These are phyloP conservation scores for Diplodia sapinea DNA, from an alignment of 2,329 filamentous ascomycete genomes.

Conservation along the genomic window DNA sequence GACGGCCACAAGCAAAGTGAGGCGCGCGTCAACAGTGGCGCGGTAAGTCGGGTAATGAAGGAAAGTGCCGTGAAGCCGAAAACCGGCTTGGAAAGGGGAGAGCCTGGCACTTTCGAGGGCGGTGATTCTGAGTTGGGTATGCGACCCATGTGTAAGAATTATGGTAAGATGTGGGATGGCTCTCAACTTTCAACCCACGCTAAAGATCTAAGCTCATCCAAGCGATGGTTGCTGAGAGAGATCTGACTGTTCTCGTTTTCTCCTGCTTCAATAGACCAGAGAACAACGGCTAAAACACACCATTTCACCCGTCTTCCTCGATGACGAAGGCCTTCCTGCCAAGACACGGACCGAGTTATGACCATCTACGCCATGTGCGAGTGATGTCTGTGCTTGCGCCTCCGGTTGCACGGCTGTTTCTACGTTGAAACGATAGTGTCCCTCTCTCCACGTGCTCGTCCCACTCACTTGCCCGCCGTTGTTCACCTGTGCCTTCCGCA, in stretches of 20 bases:
- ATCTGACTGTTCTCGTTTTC: not conserved
- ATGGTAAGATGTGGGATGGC: not conserved
- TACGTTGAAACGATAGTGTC: conserved; percentile 9
- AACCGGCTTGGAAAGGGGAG: not conserved
- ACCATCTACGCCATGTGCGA: not conserved
- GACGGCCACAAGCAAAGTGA: not conserved
- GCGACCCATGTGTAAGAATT: too few relatives aligned
- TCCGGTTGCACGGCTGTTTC: not conserved
- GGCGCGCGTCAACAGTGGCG: not conserved
- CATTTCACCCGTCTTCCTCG: not conserved
- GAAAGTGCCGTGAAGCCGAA: not conserved
- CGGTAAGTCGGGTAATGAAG: not conserved
- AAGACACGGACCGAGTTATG: not conserved
- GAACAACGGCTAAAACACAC: not conserved
- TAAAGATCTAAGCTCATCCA: not conserved
- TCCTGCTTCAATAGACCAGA: not conserved
- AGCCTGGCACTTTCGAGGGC: not conserved
- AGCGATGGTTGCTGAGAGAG: not conserved
- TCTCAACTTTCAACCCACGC: not conserved
- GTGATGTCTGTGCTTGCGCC: not conserved
- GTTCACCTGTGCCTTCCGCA: not conserved
- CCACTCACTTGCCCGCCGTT: not conserved
- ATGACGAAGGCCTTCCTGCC: not conserved
- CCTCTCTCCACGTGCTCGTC: conserved; percentile 2
- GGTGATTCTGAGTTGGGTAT: not conserved